Base-by-base conservation (phyloP, 2,329 filamentous ascomycete genomes). In the Curvularia hawaiiensis region DNA sequence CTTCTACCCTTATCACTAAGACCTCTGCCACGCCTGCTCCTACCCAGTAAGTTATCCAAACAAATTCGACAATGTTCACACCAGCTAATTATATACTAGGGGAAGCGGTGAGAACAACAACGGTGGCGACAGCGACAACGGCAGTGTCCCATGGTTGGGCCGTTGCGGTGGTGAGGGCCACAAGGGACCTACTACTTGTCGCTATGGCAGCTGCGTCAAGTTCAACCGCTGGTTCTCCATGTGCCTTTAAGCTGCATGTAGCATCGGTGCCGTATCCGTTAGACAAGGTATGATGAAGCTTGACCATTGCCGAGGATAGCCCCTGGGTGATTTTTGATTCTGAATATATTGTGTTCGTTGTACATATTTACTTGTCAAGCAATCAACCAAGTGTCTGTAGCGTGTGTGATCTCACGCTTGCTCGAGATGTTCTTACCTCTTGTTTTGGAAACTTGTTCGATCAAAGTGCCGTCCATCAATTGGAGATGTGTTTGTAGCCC, bases 221-320 rank as follows among this genome's bases (percentile, higher is more conserved):
- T 60, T 52, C 35, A 80, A 80, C 66, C 61, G 68, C 0, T 80
- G 74, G 61, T 81, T 81, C 68, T 75, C 63, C 26, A 79, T 80
- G 69, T 80, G 79, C 61, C 4, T 54, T 5, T 64, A 55, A 50
- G 33, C 20, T n/a, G 5, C 24, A 16, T 31, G n/a, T 5, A 39
- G 14, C 5, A 18, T 39, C 3, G 12, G 30, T 46, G 10, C 44
- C n/a, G 28, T 11, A 7, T 7, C n/a, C 28, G 18, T 14, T 20
- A 20, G 44, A 31, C 28, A 46, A 2, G n/a, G 44, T 33, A 31
- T 31, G 44, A 14, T 33, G n/a, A 14, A n/a, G 44, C 18, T 20
- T 20, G 26, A n/a, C 7, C 10, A 31, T 20, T 20, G 18, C n/a
- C n/a, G 3, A 20, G 28, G 26, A 4, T 33, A 8, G n/a, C n/a